These are phyloP conservation scores for Kwoniella botswanensis DNA, from an alignment of 768 basidiomycete species.

Conservation along the genomic window DNA sequence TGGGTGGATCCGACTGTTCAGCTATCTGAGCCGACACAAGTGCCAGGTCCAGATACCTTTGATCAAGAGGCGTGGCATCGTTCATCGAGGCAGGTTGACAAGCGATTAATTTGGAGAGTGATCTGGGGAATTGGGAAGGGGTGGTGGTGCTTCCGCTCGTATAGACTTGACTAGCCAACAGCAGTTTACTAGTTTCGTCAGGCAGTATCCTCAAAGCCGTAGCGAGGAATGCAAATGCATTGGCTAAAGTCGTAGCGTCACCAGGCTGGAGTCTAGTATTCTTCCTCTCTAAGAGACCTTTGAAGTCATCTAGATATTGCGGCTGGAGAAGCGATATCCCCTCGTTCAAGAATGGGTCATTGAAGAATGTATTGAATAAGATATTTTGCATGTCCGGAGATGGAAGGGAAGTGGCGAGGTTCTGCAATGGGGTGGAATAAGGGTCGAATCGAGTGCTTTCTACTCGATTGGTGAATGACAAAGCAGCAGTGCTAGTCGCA, in stretches of 20 bases:
- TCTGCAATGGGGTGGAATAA: slow-evolving; percentile 38
- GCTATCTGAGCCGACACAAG: slow-evolving; percentile 40
- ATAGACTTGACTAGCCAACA: slow-evolving; percentile 36
- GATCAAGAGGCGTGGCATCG: slow-evolving; percentile 49
- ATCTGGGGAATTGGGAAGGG: slow-evolving; percentile 15
- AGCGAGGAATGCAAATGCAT: slow-evolving; percentile 46
- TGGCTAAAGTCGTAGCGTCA: slow-evolving; percentile 51
- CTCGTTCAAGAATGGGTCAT: slow-evolving; percentile 45
- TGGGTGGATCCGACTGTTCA: slow-evolving; percentile 43
- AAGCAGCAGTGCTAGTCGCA: slow-evolving; percentile 8
- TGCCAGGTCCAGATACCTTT: slow-evolving; percentile 51
- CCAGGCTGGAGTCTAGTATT: slow-evolving; percentile 30
- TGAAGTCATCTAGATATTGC: slow-evolving; percentile 43
- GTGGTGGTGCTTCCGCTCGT: background rate
- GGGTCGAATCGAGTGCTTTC: slow-evolving; percentile 26
- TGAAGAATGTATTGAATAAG: slow-evolving; percentile 48
- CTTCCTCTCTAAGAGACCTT: slow-evolving; percentile 32
- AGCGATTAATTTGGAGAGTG: slow-evolving; percentile 33
- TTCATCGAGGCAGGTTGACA: slow-evolving; percentile 21
- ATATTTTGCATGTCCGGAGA: slow-evolving; percentile 44
- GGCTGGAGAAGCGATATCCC: slow-evolving; percentile 48
- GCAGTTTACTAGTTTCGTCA: slow-evolving; percentile 44
- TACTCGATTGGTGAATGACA: background rate
- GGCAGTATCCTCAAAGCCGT: slow-evolving; percentile 45
- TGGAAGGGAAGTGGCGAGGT: slow-evolving; percentile 37